Percentiles rank a stretch among this genome's conserved stretches.
These are phyloP conservation scores for Melaleuca alternifolia DNA, from an alignment of 345 rosid genomes.

Conservation along the genomic window DNA sequence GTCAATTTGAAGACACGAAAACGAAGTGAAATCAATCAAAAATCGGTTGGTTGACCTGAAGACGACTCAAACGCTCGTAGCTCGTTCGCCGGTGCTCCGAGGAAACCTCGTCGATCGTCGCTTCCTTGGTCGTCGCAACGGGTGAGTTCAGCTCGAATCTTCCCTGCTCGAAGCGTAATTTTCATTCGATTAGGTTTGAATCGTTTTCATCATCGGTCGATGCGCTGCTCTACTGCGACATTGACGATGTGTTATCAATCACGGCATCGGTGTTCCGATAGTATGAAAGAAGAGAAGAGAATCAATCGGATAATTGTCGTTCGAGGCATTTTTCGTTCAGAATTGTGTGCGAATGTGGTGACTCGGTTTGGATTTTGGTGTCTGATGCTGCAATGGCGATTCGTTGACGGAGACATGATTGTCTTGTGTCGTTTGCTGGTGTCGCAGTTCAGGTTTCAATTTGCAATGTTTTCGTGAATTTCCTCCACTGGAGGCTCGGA, in stretches of 20 bases:
- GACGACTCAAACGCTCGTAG: not conserved
- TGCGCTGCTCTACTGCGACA: not conserved
- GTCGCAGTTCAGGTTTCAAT: not conserved
- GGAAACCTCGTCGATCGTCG: not conserved
- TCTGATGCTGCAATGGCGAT: not conserved
- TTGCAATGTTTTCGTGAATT: not conserved
- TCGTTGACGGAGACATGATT: not conserved
- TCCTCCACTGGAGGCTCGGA: not conserved
- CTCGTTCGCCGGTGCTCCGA: not conserved
- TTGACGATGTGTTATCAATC: not conserved
- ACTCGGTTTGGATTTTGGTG: not conserved
- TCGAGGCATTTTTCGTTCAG: not conserved
- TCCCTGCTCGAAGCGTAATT: not conserved
- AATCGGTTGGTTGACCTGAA: not conserved
- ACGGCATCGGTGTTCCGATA: not conserved
- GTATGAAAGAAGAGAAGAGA: not conserved
- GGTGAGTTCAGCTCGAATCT: not conserved
- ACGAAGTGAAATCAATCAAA: not conserved
- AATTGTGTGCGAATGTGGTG: not conserved
- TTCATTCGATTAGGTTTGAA: not conserved
- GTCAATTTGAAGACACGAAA: not conserved
- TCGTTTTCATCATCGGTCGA: not conserved
- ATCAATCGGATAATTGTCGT: not conserved
- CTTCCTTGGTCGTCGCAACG: not conserved
- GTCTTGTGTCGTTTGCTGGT: not conserved